Evolutionary conservation across 352 stramenopile genomes (phyloP).

Genomic region (Phytophthora constricta): DNA sequence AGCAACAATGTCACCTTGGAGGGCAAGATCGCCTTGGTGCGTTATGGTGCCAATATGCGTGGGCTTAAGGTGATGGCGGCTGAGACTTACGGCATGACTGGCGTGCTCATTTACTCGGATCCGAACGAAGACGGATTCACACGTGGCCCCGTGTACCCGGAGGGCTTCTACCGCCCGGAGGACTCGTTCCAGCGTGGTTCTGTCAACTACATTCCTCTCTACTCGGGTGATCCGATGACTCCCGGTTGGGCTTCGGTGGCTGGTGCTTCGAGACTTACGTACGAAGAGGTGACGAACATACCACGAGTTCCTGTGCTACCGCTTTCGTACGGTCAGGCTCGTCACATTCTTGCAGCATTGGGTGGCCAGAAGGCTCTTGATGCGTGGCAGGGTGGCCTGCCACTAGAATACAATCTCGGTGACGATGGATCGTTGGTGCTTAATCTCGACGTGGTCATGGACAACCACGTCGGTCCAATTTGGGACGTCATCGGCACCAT

Average conservation of each 20-base stretch:
- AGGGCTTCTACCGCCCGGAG: slow-evolving; percentile 74
- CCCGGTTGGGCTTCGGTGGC: slow-evolving; percentile 47
- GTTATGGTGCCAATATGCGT: slow-evolving; percentile 70
- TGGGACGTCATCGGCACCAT: slow-evolving; percentile 71
- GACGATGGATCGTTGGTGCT: slow-evolving; percentile 40
- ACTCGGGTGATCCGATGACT: slow-evolving; percentile 65
- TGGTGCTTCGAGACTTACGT: slow-evolving; percentile 40
- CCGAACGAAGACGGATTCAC: slow-evolving; percentile 82
- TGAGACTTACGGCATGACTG: slow-evolving; percentile 68
- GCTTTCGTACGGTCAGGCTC: slow-evolving; percentile 73
- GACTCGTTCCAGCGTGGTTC: slow-evolving; percentile 84
- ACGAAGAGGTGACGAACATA: slow-evolving; percentile 45
- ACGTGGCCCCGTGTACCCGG: slow-evolving; percentile 68
- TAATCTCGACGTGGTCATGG: slow-evolving; percentile 52
- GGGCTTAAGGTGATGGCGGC: slow-evolving; percentile 77
- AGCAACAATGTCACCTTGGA: slow-evolving; percentile 59
- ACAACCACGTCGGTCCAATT: slow-evolving; percentile 67
- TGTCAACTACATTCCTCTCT: slow-evolving; percentile 71
- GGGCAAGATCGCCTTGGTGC: slow-evolving; percentile 74
- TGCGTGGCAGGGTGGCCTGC: slow-evolving; percentile 58
- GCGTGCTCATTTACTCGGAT: slow-evolving; percentile 89
- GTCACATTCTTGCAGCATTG: slow-evolving; percentile 60
- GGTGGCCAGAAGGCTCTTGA: slow-evolving; percentile 47
- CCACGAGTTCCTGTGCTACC: slow-evolving; percentile 66
- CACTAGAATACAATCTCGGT: slow-evolving; percentile 66